These are phyloP conservation scores for Nectriaceae sp. DNA, from an alignment of 2,329 filamentous ascomycete genomes.

Conservation along the genomic window DNA sequence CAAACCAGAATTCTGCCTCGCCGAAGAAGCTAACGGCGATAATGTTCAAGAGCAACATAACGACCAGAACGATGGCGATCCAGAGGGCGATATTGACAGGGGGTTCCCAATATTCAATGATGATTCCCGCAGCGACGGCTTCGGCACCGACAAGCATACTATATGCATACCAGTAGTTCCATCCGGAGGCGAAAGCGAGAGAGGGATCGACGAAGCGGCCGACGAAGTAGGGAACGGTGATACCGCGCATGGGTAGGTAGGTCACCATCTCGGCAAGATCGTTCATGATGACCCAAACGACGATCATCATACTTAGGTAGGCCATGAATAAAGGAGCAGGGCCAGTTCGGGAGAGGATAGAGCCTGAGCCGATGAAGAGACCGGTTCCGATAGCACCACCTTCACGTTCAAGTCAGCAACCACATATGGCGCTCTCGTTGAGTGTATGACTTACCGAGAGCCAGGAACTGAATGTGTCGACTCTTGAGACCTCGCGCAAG, in stretches of 20 bases:
- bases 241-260: slow-evolving; percentile 56
- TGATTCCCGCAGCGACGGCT: slow-evolving; percentile 55
- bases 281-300: slow-evolving; percentile 60
- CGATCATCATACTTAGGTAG: slow-evolving; percentile 58
- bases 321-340: slow-evolving; percentile 70
- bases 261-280: slow-evolving; percentile 55
- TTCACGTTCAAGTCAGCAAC: not conserved
- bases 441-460: slow-evolving; percentile 44
- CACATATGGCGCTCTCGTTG: not conserved
- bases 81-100: slow-evolving; percentile 56
- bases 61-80: slow-evolving; percentile 57
- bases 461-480: slow-evolving; percentile 62
- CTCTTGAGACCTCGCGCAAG: slow-evolving; percentile 60
- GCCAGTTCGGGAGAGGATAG: slow-evolving; percentile 55
- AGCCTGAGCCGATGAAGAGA: slow-evolving; percentile 63
- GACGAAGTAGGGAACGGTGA: slow-evolving; percentile 58
- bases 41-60: slow-evolving; percentile 57
- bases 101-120: slow-evolving; percentile 60
- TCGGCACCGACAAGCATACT: slow-evolving; percentile 58
- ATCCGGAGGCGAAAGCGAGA: slow-evolving; percentile 54
- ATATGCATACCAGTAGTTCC: slow-evolving; percentile 64
- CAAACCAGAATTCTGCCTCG: slow-evolving; percentile 64
- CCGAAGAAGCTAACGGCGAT: slow-evolving; percentile 58
- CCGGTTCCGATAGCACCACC: slow-evolving; percentile 63
- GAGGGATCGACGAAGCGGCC: slow-evolving; percentile 54